A percentile compares a stretch with the other conserved stretches of the same genome.
Evolutionary conservation across 2,329 filamentous ascomycete species (phyloP).

Genomic region (Paramyrothecium roridum): DNA sequence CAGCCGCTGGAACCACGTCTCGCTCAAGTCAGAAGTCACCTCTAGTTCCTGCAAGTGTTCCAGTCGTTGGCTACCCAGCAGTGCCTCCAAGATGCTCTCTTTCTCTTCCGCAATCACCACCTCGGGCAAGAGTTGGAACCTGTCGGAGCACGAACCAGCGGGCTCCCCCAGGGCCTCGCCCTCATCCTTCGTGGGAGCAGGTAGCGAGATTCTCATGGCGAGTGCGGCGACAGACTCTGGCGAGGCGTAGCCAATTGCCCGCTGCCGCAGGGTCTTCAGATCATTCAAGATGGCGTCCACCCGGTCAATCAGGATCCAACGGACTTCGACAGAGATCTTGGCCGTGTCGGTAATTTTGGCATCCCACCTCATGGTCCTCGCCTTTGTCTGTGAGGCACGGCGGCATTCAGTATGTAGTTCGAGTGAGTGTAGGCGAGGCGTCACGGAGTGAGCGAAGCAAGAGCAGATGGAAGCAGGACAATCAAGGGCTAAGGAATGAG

Average conservation of each 20-base stretch:
- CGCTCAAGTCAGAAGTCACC: neutral
- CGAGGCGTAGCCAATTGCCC: constrained; percentile 6
- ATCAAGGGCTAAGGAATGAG: neutral
- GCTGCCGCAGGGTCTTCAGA: constrained; percentile 2
- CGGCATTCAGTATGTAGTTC: neutral
- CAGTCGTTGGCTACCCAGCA: neutral
- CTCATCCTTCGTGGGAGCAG: neutral
- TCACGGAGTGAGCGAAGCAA: neutral
- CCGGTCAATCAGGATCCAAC: constrained; percentile 8
- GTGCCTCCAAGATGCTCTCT: neutral
- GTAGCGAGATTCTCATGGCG: constrained; percentile 3
- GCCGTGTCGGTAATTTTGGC: constrained; percentile 6
- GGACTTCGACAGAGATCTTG: constrained; percentile 10
- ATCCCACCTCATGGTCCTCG: constrained; percentile 8
- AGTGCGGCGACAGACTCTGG: neutral
- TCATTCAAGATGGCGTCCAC: constrained; percentile 1
- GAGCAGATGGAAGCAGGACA: neutral
- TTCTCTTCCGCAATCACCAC: neutral
- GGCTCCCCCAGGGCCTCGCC: neutral
- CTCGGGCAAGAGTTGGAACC: neutral
- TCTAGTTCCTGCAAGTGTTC: neutral
- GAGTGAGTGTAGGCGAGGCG: neutral
- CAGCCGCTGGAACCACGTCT: neutral
- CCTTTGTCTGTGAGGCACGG: too few relatives aligned
- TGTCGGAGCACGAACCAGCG: neutral